Evolutionary conservation across 1,284 basidiomycete genomes (phyloP).

Genomic region (Sphagnurus paluster): DNA sequence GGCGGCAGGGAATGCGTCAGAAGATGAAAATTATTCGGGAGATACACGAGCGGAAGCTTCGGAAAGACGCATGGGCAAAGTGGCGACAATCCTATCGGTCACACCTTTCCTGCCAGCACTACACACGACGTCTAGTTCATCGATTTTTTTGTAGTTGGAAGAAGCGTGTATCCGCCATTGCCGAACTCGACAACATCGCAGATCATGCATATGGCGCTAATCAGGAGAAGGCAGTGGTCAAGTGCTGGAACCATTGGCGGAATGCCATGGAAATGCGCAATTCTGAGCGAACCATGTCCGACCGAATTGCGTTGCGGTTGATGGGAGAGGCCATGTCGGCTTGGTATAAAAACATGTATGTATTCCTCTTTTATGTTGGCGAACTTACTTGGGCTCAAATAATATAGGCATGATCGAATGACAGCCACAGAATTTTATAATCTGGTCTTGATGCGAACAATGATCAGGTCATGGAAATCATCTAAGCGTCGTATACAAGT

Average conservation of each 20-base stretch:
- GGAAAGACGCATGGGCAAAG: slow-evolving; percentile 55
- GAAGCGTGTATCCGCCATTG: slow-evolving; percentile 36
- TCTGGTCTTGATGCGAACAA: slow-evolving; percentile 41
- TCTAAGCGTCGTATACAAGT: slow-evolving; percentile 52
- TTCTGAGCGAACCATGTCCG: slow-evolving; percentile 43
- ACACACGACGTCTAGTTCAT: slow-evolving; percentile 40
- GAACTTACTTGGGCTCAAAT: not conserved
- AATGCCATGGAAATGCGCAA: slow-evolving; percentile 40
- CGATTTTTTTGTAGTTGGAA: slow-evolving; percentile 56
- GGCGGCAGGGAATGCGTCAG: slow-evolving; percentile 66
- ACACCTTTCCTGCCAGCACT: slow-evolving; percentile 49
- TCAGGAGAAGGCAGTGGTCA: slow-evolving; percentile 36
- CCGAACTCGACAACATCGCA: slow-evolving; percentile 46
- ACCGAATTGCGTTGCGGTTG: slow-evolving; percentile 46
- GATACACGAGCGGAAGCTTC: slow-evolving; percentile 47
- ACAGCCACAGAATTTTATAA: slow-evolving; percentile 46
- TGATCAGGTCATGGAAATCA: slow-evolving; percentile 56
- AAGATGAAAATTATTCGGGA: slow-evolving; percentile 64
- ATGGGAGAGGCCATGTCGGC: slow-evolving; percentile 43
- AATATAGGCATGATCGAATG: slow-evolving; percentile 42
- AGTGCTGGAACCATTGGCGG: slow-evolving; percentile 58
- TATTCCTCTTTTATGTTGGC: slow-evolving; percentile 2
- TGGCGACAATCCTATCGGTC: slow-evolving; percentile 61
- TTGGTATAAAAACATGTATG: slow-evolving; percentile 63
- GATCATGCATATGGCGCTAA: slow-evolving; percentile 42